Conservation (phyloP, 768 basidiomycete species). For the Boletus subparvulus region DNA sequence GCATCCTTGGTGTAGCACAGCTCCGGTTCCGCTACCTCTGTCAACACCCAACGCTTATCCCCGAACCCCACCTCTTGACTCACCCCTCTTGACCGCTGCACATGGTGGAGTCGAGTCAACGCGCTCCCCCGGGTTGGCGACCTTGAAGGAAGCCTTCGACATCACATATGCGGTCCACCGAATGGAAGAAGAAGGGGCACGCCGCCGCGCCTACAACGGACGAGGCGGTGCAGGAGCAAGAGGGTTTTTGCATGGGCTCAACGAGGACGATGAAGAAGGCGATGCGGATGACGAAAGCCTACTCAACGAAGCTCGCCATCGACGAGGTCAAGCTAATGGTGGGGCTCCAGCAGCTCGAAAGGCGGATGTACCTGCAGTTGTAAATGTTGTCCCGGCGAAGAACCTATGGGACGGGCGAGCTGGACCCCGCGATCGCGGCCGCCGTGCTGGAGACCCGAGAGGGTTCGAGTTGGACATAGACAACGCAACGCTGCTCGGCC, state of each 20-base stretch:
- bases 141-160: constrained; percentile 97
- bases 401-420: constrained; percentile 60
- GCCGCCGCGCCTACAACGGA: constrained; percentile 78
- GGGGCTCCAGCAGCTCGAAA: constrained; percentile 6
- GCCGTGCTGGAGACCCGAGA: constrained; percentile 26
- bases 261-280: constrained; percentile 86
- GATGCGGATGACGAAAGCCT: constrained; percentile 49
- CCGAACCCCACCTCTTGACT: constrained; percentile 62
- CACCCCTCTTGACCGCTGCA: constrained; percentile 81
- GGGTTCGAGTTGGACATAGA: constrained; percentile 86
- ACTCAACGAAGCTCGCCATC: constrained; percentile 48
- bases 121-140: constrained; percentile 88
- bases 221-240: constrained; percentile 73
- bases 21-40: constrained; percentile 58
- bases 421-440: constrained; percentile 62
- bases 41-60: constrained; percentile 60
- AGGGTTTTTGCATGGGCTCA: constrained; percentile 81
- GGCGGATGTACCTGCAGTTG: constrained; percentile 4
- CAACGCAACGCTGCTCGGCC: constrained; percentile 81
- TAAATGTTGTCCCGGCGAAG: constrained; percentile 20
- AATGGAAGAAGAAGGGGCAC: constrained; percentile 97
- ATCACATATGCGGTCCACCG: constrained; percentile 98
- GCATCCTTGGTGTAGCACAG: constrained; percentile 91
- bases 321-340: constrained; percentile 37
- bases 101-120: constrained; percentile 71